Base-by-base conservation (phyloP, 495 filamentous ascomycete genomes). In the Copromyces sp. region DNA sequence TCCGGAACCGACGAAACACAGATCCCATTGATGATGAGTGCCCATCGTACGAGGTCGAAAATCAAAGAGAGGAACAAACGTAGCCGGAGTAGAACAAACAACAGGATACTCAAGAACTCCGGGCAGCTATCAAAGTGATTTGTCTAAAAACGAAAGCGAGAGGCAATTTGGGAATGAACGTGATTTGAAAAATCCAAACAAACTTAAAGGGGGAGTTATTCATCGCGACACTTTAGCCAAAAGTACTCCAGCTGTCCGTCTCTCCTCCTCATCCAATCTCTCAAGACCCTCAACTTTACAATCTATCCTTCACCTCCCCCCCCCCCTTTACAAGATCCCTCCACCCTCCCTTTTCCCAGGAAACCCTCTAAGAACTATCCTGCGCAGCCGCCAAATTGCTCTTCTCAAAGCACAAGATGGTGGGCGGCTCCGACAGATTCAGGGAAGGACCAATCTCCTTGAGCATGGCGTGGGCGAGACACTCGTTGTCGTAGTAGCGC, bases 401-500 rank as follows among this genome's bases (percentile, higher is more conserved):
- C 29, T 61, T 61, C 78, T 87, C 82, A 77, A 83, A 87, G 72
- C 80, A 88, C 4, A 83, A 85, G 39, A 83, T 86, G 78, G 88
- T 72, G 17, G 86, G 80, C 80, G 84, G 83, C 74, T 78, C 81
- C 72, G 80, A 77, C 72, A 81, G 78, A 0, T 81, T 79, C 8
- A 85, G 73, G 2, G 42, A 74, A 3, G 68, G 75, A 14, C 83
- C 80, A 11, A 70, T 59, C 71, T 83, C 84, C 85, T 90, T 92
- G 45, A 92, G 80, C 65, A 78, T 82, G 71, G 81, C 81, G 73
- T 93, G 90, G 17, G 90, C 90, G 72, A 83, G 82, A 77, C 90
- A 91, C 72, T 87, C 84, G 6, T 72, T 77, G 80, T 93, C 91
- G 75, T 92, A 93, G 78, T 87, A 93, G 75, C 88, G 80, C 88